Evolutionary conservation across 1,284 basidiomycete genomes (phyloP), one percentile per base, ranked within the genome.

Genomic region (Inonotus obliquus): DNA sequence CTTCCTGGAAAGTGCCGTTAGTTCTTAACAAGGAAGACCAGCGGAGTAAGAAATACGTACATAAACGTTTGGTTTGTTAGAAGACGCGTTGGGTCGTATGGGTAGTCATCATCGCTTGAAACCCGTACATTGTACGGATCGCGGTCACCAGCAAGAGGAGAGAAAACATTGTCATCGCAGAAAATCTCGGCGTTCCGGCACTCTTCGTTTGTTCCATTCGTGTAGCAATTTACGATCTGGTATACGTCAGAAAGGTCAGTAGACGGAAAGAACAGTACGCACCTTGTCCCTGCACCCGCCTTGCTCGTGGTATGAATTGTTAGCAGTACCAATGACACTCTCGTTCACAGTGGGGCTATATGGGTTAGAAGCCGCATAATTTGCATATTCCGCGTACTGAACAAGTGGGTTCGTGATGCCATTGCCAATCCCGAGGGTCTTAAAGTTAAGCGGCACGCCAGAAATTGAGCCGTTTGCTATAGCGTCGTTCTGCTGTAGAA

Each of bases 381-480:
- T 68, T 49, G 84, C 73, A 66, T 84, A 85, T 17, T 79, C 80
- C 11, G 79, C 78, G 68, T 85, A 86, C 72, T 85, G 84, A 3
- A 69, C 70, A 17, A 86, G 71, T 1, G 84, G 84, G 66, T 85
- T 82, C 2, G 84, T 86, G 19, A 86, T 71, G 5, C 85, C 85
- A 67, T 86, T 79, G 3, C 85, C 86, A 49, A 89, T 77, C 27
- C 83, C 83, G 21, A 88, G 77, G 14, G 80, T 78, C 67, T 85
- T 79, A 19, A 89, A 76, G 69, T 87, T 84, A 54, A 89, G 77
- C n/a, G 71, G 71, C 6, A 78, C 66, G 3, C 83, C 84, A 5
- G 71, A 69, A 14, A 82, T 69, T 10, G 74, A 75, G 11, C 80
- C 77, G 17, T 76, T 71, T 17, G 75, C 74, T 63, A 87, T 84